Evolutionary conservation across 116 monocot species (phyloP), one percentile per base, ranked within the genome.

Genomic region (Iris pallida): DNA sequence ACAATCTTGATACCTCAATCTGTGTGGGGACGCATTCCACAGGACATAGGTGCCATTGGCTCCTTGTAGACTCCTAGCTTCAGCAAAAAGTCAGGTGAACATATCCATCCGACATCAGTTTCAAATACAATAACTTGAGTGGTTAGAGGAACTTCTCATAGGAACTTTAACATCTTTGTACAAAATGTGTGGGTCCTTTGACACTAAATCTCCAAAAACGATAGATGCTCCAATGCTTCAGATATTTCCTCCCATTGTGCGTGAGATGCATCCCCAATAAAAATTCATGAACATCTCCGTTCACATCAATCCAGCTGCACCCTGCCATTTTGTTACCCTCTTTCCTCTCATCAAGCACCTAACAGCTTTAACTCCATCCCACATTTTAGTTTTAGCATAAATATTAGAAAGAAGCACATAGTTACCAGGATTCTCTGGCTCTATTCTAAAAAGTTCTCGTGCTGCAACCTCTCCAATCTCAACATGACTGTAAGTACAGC

Each of bases 401-500:
- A 79, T 75, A 65, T 83, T 79, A 20, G 83, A 83, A 49, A 83
- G 60, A 53, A 83, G 42, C 8, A 79, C 72, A 72, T 83, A 83
- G 71, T 79, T 83, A 15, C 80, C 80, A 47, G 79, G 68, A 75
- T 79, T 79, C 16, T 17, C 68, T 19, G 79, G 79, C 46, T 83
- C 83, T 47, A 72, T 65, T 45, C 7, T 65, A 15, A 82, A 69
- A 6, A 82, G 69, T 55, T 77, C 82, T 12, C 19, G 62, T 14
- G 73, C 77, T 5, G 70, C 70, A 69, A 73, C 15, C 74, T 61
- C 43, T 12, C 80, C 77, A 41, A 73, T 42, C 58, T 67, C 43
- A 54, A 73, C 9, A 64, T 80, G 44, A 47, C 63, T 19, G 43
- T 63, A 55, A 5, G 14, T 63, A 11, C 69, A 53, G 61, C 80